phyloP scores from a whole-genome alignment of 305 asterid genomes.

The Andrographis paniculata region DNA sequence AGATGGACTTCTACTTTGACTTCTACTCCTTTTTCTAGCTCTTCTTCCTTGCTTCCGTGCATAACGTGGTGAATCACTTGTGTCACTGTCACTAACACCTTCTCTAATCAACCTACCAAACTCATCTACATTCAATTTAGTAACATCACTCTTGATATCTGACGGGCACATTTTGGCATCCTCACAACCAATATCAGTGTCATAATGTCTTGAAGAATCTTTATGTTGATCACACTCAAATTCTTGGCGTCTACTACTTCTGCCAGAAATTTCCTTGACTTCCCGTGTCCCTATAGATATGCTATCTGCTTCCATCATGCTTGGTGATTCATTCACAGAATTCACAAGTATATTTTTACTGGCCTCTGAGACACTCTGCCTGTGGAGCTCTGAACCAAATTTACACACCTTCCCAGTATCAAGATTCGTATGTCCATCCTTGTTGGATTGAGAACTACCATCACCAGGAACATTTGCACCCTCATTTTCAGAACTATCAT shows the following conservation, averaged over 20 bases:
- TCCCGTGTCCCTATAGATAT: slow-evolving; percentile 17
- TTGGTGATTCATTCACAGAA: slow-evolving; percentile 22
- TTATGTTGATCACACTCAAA: slow-evolving; percentile 20
- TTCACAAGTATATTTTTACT: slow-evolving; percentile 17
- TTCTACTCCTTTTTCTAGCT: slow-evolving; percentile 44
- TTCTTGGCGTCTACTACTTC: slow-evolving; percentile 22
- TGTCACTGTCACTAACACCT: slow-evolving; percentile 70
- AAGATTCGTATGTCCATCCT: slow-evolving; percentile 24
- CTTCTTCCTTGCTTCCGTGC: slow-evolving; percentile 45
- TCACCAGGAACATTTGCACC: slow-evolving; percentile 27
- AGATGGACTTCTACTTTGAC: slow-evolving; percentile 70
- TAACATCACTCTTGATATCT: slow-evolving; percentile 23
- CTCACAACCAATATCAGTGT: slow-evolving; percentile 20
- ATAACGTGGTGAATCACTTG: slow-evolving; percentile 50
- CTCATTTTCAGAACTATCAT: slow-evolving; percentile 35
- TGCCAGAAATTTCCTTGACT: slow-evolving; percentile 27
- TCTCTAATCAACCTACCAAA: slow-evolving; percentile 91
- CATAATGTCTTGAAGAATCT: slow-evolving; percentile 18
- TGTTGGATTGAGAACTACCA: slow-evolving; percentile 21
- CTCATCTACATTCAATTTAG: slow-evolving; percentile 55
- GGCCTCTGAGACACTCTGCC: slow-evolving; percentile 18
- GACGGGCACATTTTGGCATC: slow-evolving; percentile 25
- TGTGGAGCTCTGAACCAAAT: slow-evolving; percentile 22
- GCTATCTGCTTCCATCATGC: slow-evolving; percentile 22
- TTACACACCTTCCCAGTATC: slow-evolving; percentile 20